A percentile compares a stretch with the other conserved stretches of the same genome.
These are phyloP conservation scores for Paramecium sexaurelia DNA, from an alignment of 73 alveolate species.

Conservation along the genomic window DNA sequence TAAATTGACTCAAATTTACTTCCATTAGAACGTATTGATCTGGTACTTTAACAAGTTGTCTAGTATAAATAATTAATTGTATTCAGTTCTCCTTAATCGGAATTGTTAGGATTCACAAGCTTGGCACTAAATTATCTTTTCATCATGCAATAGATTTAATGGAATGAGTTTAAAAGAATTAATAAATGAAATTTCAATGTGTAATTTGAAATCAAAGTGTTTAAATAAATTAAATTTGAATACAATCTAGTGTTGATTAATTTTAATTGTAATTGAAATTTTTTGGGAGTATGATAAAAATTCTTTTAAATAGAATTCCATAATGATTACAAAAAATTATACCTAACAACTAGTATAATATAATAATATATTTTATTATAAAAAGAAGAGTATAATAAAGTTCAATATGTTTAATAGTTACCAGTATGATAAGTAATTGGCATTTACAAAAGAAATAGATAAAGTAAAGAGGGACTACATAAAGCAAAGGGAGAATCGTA, in stretches of 20 bases:
- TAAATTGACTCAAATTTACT: neutral
- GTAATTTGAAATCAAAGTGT: neutral
- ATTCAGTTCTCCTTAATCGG: neutral
- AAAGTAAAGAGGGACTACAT: neutral
- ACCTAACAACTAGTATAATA: neutral
- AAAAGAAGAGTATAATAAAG: neutral
- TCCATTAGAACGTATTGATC: neutral
- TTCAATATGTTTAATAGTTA: slow-evolving; percentile 13
- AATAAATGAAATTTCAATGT: neutral
- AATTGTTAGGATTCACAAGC: neutral
- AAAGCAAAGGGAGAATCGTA: neutral
- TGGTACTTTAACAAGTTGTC: neutral
- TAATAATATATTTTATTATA: neutral
- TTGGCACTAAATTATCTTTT: neutral
- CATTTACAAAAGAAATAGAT: neutral
- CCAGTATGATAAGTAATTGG: neutral
- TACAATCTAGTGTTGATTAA: neutral
- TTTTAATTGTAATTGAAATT: neutral
- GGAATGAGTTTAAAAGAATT: neutral
- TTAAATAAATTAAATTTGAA: neutral
- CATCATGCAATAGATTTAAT: neutral
- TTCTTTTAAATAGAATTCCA: neutral
- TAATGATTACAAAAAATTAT: neutral
- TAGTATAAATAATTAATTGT: neutral
- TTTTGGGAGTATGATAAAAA: neutral